phyloP scores from a whole-genome alignment of 768 basidiomycete species.

The Mycena sanguinolenta region DNA sequence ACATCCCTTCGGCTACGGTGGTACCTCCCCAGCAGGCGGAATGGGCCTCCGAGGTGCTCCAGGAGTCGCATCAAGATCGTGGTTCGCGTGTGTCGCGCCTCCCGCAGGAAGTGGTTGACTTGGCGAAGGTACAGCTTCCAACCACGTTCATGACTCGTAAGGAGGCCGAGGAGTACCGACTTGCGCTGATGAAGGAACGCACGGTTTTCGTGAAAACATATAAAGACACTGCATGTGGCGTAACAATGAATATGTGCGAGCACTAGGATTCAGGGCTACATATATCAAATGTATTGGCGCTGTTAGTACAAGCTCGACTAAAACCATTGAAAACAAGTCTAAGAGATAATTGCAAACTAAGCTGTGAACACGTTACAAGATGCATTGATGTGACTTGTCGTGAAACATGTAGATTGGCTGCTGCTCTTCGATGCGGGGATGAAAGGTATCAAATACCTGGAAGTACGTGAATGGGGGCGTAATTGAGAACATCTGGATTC shows the following conservation, averaged over 20 bases:
- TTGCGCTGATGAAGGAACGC: not conserved
- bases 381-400: no score
- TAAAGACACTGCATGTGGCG: not conserved
- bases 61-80: not conserved
- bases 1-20: slow-evolving; percentile 44
- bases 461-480: no score
- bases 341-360: no score
- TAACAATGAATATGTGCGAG: not conserved
- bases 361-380: no score
- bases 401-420: no score
- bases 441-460: no score
- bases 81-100: not conserved
- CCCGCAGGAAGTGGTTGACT: not conserved
- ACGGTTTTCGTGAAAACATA: not conserved
- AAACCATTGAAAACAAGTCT: no score
- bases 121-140: not conserved
- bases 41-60: slow-evolving; percentile 41
- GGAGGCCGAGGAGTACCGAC: not conserved
- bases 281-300: no score
- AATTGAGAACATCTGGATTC: no score
- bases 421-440: no score
- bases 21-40: slow-evolving; percentile 49
- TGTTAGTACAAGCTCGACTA: no score
- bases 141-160: not conserved
- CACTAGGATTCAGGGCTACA: not conserved